Evolutionary conservation across 2,329 filamentous ascomycete species (phyloP), one percentile per base, ranked within the genome.

Genomic region (Hypocreales sp.): DNA sequence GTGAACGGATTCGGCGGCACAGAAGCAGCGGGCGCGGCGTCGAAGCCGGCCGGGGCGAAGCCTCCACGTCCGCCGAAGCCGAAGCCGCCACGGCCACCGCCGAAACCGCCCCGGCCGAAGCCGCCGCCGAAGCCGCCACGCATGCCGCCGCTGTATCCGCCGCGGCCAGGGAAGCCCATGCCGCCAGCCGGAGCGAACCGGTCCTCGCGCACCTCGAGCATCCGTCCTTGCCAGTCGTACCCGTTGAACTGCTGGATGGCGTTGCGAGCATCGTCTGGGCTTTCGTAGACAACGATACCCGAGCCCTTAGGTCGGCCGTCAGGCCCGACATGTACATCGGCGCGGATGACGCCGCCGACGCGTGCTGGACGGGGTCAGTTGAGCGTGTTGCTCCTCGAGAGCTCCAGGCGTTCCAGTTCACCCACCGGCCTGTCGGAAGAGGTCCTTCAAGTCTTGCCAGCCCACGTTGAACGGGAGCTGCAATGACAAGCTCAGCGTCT

Each of bases 401-500:
- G 26, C 18, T 5, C 15, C 15, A 24, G 11, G 15, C 6, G 15
- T 16, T 15, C 11, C 23, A 27, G n/a, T n/a, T n/a, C n/a, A 66
- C 83, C 68, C 67, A 93, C 86, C 82, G 60, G 90, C 86, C 69
- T 94, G 86, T 48, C 90, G 81, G 68, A 98, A 98, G 40, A 98
- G 68, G 56, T 98, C 90, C 62, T 98, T 98, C 42, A 98, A 63
- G 56, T 98, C 90, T 60, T 98, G 90, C 90, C 90, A 98, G 51
- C 90, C 90, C 44, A 92, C 82, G 39, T 83, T 92, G 61, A 86
- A 98, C 13, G 90, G 90, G 42, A 98, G 80, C 90, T 98, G 58
- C 22, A 42, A 12, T n/a, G n/a, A n/a, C 5, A 24, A 19, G 14
- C 31, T 40, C 20, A 38, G 31, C 27, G 15, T 37, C 32, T 15